These are phyloP conservation scores for Pholiota microspora DNA, from an alignment of 768 basidiomycete species.

Conservation along the genomic window DNA sequence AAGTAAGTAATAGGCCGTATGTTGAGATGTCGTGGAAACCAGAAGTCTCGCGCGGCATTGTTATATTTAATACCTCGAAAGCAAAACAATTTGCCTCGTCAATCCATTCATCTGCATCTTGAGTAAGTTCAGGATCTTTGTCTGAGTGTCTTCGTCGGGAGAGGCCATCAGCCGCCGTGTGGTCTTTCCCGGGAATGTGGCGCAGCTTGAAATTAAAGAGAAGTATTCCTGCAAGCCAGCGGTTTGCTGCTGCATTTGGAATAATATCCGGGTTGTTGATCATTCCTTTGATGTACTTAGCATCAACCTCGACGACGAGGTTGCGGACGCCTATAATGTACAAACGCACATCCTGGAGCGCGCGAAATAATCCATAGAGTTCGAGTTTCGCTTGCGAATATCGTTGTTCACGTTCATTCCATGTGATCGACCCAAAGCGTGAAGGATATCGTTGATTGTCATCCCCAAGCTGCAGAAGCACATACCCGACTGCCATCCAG, in stretches of 20 bases:
- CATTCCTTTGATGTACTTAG: slow-evolving; percentile 35
- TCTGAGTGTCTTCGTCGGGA: slow-evolving; percentile 18
- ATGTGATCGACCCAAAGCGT: slow-evolving; percentile 17
- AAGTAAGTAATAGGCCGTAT: no score
- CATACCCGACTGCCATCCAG: slow-evolving; percentile 16
- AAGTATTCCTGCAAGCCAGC: slow-evolving; percentile 40
- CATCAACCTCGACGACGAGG: slow-evolving; percentile 27
- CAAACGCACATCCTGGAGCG: slow-evolving; percentile 14
- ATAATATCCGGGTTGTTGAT: slow-evolving; percentile 35
- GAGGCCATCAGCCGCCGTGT: slow-evolving; percentile 23
- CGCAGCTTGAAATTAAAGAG: slow-evolving; percentile 33
- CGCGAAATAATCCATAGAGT: slow-evolving; percentile 26
- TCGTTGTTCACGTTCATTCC: slow-evolving; percentile 17
- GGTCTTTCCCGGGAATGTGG: slow-evolving; percentile 29
- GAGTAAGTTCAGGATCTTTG: slow-evolving; percentile 12
- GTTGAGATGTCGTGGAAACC: no score
- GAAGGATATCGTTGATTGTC: slow-evolving; percentile 14
- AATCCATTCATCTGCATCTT: slow-evolving; percentile 19
- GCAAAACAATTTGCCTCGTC: slow-evolving; percentile 11
- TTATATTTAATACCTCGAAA: background rate
- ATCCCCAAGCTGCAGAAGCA: slow-evolving; percentile 14
- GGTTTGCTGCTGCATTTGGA: slow-evolving; percentile 35
- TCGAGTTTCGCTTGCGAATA: slow-evolving; percentile 32
- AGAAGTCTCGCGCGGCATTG: no score
- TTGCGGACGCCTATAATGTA: slow-evolving; percentile 26